Evolutionary conservation across 2,329 filamentous ascomycete genomes (phyloP).

Genomic region (Aspergillus clavatus): DNA sequence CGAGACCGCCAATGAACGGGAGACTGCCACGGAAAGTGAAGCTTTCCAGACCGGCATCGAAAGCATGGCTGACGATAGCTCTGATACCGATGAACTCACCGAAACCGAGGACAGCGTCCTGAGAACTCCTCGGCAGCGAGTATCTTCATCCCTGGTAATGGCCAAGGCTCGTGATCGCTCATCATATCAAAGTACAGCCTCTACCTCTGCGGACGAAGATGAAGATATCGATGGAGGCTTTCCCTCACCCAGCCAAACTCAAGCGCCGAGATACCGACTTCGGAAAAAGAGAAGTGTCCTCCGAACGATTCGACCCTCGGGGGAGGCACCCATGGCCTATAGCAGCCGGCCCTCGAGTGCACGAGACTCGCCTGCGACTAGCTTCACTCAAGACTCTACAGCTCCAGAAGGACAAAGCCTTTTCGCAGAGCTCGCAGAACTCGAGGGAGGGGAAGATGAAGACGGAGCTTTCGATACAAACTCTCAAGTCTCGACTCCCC

Average conservation of each 20-base stretch:
- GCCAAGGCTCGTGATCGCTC: constrained; percentile 52
- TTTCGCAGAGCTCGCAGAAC: constrained; percentile 81
- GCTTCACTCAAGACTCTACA: constrained; percentile 44
- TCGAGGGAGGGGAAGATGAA: constrained; percentile 67
- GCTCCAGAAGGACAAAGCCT: constrained; percentile 67
- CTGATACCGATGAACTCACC: constrained; percentile 66
- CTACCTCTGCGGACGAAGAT: constrained; percentile 74
- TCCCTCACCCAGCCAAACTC: constrained; percentile 62
- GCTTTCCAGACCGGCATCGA: constrained; percentile 94
- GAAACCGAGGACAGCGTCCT: constrained; percentile 67
- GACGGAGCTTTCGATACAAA: constrained; percentile 50
- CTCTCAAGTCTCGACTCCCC: constrained; percentile 39
- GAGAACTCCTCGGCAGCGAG: constrained; percentile 36
- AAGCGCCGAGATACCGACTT: constrained; percentile 66
- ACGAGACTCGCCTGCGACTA: constrained; percentile 51
- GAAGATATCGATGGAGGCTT: constrained; percentile 56
- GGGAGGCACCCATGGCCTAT: constrained; percentile 40
- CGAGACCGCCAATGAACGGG: constrained; percentile 72
- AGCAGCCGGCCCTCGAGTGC: constrained; percentile 36
- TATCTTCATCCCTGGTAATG: constrained; percentile 34
- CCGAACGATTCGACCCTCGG: constrained; percentile 52
- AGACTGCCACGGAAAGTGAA: constrained; percentile 75
- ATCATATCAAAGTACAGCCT: constrained; percentile 83
- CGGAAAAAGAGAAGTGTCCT: constrained; percentile 62
- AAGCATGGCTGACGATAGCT: constrained; percentile 60